Evolutionary conservation across 1,284 basidiomycete species (phyloP), one percentile per base, ranked within the genome.

Genomic region (Irpex rosettiformis): DNA sequence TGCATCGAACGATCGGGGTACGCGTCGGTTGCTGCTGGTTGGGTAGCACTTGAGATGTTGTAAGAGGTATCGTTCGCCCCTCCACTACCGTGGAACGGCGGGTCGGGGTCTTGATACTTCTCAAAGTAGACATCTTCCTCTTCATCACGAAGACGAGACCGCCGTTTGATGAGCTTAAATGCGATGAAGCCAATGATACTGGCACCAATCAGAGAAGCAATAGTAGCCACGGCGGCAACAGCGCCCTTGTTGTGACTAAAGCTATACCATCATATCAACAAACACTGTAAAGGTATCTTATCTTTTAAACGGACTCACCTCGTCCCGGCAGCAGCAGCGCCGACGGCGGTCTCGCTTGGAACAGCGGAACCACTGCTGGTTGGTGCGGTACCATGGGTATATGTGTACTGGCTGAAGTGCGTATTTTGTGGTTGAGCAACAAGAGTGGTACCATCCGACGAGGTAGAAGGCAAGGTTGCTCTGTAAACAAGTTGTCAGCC

Each of bases 181-280:
- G 66, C 48, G 48, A 69, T 54, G 29, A 45, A 61, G 4, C 65
- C 37, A 49, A 69, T 43, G 10, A 64, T 56, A n/a, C 64, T 60
- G 29, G 67, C 43, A 7, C 55, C 66, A 27, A 70, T 28, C 5
- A 73, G 24, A 42, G 66, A 71, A 22, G 69, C 62, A n/a, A 70
- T 66, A 40, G 67, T 62, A 63, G 73, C 73, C 13, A 66, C 68
- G 13, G 58, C 70, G 1, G 69, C 72, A 40, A 72, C 67, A 0
- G 72, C 73, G 11, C 63, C 69, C 42, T 69, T 72, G 65, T 73
- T 72, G 40, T 63, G 52, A 28, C 72, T 67, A 65, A 75, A 74
- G 62, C 73, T 73, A 25, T 58, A 40, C 13, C 27, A n/a, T 22
- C 43, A 48, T 58, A 53, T 24, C 24, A 56, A 13, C 48, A 42